Base-by-base conservation (phyloP, 176 grass and related monocot species). In the sorghum (Sorghum bicolor) region DNA sequence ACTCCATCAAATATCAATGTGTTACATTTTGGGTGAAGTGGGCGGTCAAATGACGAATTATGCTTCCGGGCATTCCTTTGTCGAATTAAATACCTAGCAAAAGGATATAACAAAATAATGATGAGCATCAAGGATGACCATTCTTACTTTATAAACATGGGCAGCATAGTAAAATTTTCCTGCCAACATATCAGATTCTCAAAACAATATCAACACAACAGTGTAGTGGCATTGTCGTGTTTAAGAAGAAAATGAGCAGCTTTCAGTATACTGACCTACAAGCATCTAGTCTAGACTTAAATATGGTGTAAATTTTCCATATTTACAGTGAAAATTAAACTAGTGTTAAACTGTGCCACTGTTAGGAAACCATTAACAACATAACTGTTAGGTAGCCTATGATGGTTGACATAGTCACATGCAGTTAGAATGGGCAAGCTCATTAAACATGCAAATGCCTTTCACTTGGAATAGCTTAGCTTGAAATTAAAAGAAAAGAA, bases 81-180 rank as follows among this genome's bases (percentile, higher is more conserved):
- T 76, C 67, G 82, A 90, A 86, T 91, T 72, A 88, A 70, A 69
- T 95, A 98, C 91, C 95, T 98, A 82, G 66, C 15, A 78, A 80
- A 80, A 76, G n/a, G 64, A 81, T 55, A 91, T 61, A 67, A 60
- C 32, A 83, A 71, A 32, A 15, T 78, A 76, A 72, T 74, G 22
- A 20, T 87, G 29, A 82, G 65, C 81, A 85, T 70, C 82, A 82
- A 75, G 68, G 81, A 79, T 6, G 28, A 41, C 62, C 5, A 40
- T 47, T 63, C 9, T 62, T 58, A 61, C 36, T 22, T 15, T 67
- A 66, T 73, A 22, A 47, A 76, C 19, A 83, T 70, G n/a, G 19
- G 26, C 22, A 83, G 29, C 37, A 6, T 32, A 60, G 53, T 11
- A 73, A 75, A 30, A 50, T 9, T 37, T 17, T 37, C 17, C 67